Conservation (phyloP, 176 grass and related monocot genomes). For the Ananas comosus region DNA sequence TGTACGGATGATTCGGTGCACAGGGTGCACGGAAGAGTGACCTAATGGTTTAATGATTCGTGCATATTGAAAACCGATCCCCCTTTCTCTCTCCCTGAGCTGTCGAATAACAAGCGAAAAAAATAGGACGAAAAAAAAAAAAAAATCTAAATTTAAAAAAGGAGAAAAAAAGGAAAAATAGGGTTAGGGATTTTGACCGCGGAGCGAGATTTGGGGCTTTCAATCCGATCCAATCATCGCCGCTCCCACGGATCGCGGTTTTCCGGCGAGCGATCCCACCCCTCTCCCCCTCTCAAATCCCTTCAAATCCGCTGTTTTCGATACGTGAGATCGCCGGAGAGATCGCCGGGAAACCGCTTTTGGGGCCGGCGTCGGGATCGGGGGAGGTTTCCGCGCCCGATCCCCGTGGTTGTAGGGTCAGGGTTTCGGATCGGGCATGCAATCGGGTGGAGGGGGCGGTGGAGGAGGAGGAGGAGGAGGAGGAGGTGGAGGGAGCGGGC, state of each 20-base stretch:
- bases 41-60: not conserved
- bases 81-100: not conserved
- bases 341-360: constrained; percentile 2
- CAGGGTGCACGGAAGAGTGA: no score
- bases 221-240: constrained; percentile 7
- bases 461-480: constrained; percentile 3
- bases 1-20: no score
- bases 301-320: not conserved
- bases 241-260: constrained; percentile 13
- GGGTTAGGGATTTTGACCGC: constrained; percentile 18
- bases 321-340: not conserved
- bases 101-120: not conserved
- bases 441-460: not conserved
- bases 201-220: constrained; percentile 14
- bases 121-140: constrained; percentile 1
- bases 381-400: not conserved
- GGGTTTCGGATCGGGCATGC: not conserved
- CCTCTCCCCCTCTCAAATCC: not conserved
- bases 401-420: not conserved
- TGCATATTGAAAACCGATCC: not conserved
- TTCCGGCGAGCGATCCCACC: constrained; percentile 9
- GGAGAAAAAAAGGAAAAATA: not conserved
- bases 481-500: not conserved
- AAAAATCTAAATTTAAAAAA: not conserved
- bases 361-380: not conserved